Evolutionary conservation across 306 rosid genomes (phyloP).

Genomic region (Trichosanthes cucumerina): DNA sequence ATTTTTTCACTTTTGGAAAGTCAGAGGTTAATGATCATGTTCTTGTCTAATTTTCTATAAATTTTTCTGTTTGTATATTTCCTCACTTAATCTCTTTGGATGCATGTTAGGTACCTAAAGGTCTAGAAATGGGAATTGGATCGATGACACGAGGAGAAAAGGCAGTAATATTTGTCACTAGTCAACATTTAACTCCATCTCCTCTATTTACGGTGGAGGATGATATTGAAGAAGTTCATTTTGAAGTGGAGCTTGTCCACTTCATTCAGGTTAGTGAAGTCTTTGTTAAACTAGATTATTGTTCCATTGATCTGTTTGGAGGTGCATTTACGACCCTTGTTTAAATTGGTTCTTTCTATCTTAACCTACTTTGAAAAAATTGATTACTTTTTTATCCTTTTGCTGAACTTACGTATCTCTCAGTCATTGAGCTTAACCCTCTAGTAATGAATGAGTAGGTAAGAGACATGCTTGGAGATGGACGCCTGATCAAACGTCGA

Average conservation of each 20-base stretch:
- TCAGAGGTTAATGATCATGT: conserved; percentile 49
- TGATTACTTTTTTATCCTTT: background rate
- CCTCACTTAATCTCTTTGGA: conserved; percentile 4
- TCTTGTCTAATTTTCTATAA: conserved; percentile 2
- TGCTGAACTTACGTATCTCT: background rate
- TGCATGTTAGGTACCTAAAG: conserved; percentile 71
- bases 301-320: background rate
- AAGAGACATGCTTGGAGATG: conserved; percentile 97
- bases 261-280: conserved; percentile 66
- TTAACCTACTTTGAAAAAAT: background rate
- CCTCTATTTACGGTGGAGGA: conserved; percentile 52
- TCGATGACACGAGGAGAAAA: conserved; percentile 82
- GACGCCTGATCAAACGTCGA: conserved; percentile 82
- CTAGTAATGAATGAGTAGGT: conserved; percentile 45
- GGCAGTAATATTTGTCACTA: conserved; percentile 60
- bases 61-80: background rate
- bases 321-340: background rate
- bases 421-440: conserved; percentile 12
- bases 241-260: conserved; percentile 92
- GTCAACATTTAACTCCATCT: conserved; percentile 66
- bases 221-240: conserved; percentile 65
- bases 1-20: conserved; percentile 84
- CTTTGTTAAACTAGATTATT: conserved; percentile 13
- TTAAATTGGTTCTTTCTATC: background rate
- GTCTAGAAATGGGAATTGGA: conserved; percentile 96